Evolutionary conservation across 2,329 filamentous ascomycete genomes (phyloP), one percentile per base, ranked within the genome.

Genomic region (Colletotrichum tofieldiae): DNA sequence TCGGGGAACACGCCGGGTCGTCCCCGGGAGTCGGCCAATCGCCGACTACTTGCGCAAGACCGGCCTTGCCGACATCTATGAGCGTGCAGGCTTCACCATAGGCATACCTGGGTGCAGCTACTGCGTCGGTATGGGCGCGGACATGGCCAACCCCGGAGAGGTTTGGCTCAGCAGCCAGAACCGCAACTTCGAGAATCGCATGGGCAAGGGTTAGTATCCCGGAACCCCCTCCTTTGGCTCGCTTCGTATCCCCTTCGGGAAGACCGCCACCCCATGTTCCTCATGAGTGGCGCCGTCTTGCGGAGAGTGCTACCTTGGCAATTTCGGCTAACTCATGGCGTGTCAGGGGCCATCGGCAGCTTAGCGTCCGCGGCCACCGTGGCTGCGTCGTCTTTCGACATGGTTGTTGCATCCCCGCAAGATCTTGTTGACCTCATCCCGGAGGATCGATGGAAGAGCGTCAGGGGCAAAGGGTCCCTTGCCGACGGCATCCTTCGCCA

Each of bases 131-230:
- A 82, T 85, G 77, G 78, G 76, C 12, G 83, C 81, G 1, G 84
- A 86, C 72, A 77, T 80, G 63, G 84, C 84, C 3, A 78, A 65
- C 1, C 75, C 80, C 8, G 84, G 83, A 1, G 83, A 85, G 71
- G 80, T 82, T 0, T 86, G 84, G 84, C 74, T 86, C 2, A 82
- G 78, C n/a, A 84, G 81, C 16, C 83, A 86, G 75, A 86, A 86
- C 68, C 77, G 84, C 14, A 86, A 86, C 73, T 86, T 85, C 69
- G 75, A 83, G 72, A 85, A 86, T 71, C 75, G 84, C 2, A 86
- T 85, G 83, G 83, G 83, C 2, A 79, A 78, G 73, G 83, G 83
- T 81, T 66, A 35, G 72, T 59, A 16, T 23, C 18, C 41, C 23
- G 23, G 23, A 26, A 26, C 23, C 23, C 23, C 23, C 23, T 26